Conservation (phyloP, 352 stramenopile genomes). For the Phytophthora vignae region DNA sequence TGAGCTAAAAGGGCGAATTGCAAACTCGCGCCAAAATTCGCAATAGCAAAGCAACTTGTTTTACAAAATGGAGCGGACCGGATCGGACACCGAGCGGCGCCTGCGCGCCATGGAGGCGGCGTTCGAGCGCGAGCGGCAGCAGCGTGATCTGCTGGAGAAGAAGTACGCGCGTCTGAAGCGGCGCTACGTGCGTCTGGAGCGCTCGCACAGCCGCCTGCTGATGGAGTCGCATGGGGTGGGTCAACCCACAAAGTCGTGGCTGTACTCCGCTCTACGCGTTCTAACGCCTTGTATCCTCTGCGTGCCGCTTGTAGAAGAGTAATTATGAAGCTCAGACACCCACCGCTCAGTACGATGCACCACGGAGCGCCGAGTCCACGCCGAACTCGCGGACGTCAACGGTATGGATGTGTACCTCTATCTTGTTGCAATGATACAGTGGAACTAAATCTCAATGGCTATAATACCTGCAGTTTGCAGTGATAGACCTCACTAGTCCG, state of each 20-base stretch:
- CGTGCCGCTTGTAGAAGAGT: constrained; percentile 13
- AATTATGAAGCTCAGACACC: constrained; percentile 4
- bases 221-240: constrained; percentile 39
- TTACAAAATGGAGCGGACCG: constrained; percentile 17
- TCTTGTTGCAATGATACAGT: neutral
- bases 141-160: constrained; percentile 64
- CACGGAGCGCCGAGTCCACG: constrained; percentile 14
- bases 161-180: constrained; percentile 81
- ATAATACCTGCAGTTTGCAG: constrained; percentile 17
- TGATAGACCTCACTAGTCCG: constrained; percentile 77
- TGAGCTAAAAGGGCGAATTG: too few relatives aligned
- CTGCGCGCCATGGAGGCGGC: constrained; percentile 54
- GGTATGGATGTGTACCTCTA: constrained; percentile 14
- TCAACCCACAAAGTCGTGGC: neutral
- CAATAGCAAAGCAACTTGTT: too few relatives aligned
- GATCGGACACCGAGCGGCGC: constrained; percentile 33
- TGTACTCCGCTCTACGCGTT: neutral
- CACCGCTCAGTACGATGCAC: constrained; percentile 6
- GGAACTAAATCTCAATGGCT: neutral
- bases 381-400: constrained; percentile 24
- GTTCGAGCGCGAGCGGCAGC: constrained; percentile 56
- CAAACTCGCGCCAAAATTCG: neutral
- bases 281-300: constrained; percentile 1
- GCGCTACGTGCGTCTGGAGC: constrained; percentile 69
- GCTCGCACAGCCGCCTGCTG: constrained; percentile 52